A percentile compares a stretch with the other conserved stretches of the same genome.
These are phyloP conservation scores for Mycena latifolia DNA, from an alignment of 768 basidiomycete species.

Conservation along the genomic window DNA sequence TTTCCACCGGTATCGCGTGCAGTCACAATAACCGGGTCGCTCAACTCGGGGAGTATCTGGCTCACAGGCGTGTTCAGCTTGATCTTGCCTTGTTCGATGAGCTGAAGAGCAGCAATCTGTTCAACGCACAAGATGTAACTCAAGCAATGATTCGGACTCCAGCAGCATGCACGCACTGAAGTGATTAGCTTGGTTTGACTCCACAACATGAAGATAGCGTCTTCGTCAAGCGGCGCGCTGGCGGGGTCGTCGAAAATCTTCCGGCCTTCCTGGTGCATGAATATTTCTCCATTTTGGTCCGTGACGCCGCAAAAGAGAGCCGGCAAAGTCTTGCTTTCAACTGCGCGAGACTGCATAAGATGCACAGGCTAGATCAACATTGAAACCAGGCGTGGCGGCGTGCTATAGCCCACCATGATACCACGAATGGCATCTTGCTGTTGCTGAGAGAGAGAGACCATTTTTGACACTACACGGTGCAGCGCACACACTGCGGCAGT, in stretches of 20 bases:
- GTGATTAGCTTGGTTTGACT: slow-evolving; percentile 51
- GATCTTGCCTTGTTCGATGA: slow-evolving; percentile 47
- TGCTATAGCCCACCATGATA: slow-evolving; percentile 16
- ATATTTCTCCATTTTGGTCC: slow-evolving; percentile 21
- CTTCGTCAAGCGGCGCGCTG: slow-evolving; percentile 38
- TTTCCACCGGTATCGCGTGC: slow-evolving; percentile 35
- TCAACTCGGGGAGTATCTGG: slow-evolving; percentile 44
- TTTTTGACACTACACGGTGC: too few relatives aligned
- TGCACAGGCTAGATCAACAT: neutral
- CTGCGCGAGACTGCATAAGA: slow-evolving; percentile 15
- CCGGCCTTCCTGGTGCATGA: slow-evolving; percentile 21
- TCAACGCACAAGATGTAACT: neutral
- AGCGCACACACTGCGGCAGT: too few relatives aligned
- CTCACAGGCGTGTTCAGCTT: slow-evolving; percentile 40
- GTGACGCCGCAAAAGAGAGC: slow-evolving; percentile 25
- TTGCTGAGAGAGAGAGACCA: slow-evolving; percentile 17
- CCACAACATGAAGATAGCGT: slow-evolving; percentile 52
- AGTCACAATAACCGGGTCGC: slow-evolving; percentile 36
- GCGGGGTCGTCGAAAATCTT: slow-evolving; percentile 42
- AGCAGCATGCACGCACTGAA: slow-evolving; percentile 44
- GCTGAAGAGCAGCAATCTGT: slow-evolving; percentile 47
- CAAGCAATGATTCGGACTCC: neutral
- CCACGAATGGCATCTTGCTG: slow-evolving; percentile 24
- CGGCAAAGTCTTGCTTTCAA: slow-evolving; percentile 19
- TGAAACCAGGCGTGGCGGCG: too few relatives aligned